phyloP scores from a whole-genome alignment of 371 early-diverging fungal genomes.

The Apophysomyces sp. region DNA sequence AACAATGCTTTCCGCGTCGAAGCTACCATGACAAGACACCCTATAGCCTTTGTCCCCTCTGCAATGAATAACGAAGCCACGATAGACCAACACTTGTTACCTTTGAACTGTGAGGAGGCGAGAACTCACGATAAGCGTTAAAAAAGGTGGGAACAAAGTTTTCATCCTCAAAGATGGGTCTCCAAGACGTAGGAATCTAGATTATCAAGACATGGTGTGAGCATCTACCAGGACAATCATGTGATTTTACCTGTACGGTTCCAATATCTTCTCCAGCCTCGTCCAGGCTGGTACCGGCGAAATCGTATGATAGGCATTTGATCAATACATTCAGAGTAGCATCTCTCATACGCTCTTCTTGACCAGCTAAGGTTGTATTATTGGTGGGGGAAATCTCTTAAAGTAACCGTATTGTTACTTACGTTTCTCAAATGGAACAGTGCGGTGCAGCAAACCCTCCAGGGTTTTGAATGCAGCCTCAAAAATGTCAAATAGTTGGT shows the following conservation, averaged over 20 bases:
- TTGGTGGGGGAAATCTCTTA: too few species aligned
- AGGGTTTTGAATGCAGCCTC: constrained; percentile 65
- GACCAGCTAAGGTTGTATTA: too few species aligned
- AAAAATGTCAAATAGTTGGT: constrained; percentile 73
- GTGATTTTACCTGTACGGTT: constrained; percentile 67
- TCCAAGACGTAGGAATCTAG: constrained; percentile 83
- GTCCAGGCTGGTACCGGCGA: constrained; percentile 83
- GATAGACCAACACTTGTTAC: constrained; percentile 13
- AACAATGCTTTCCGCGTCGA: constrained; percentile 86
- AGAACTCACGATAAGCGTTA: constrained; percentile 64
- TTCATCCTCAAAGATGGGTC: constrained; percentile 65
- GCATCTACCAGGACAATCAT: neutral
- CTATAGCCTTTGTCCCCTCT: constrained; percentile 60
- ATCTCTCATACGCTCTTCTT: constrained; percentile 58
- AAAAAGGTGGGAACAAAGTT: constrained; percentile 73
- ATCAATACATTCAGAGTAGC: constrained; percentile 63
- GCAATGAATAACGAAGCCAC: neutral
- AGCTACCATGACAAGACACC: constrained; percentile 77
- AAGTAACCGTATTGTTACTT: neutral
- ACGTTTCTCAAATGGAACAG: constrained; percentile 45
- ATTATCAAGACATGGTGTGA: neutral
- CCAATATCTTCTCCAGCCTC: constrained; percentile 86
- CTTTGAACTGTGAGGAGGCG: constrained; percentile 48
- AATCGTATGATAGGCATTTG: constrained; percentile 82
- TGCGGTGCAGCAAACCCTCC: constrained; percentile 42